A percentile compares a stretch with the other conserved stretches of the same genome.
phyloP scores from a whole-genome alignment of 2,329 filamentous ascomycete genomes.

The Aureobasidium musti region DNA sequence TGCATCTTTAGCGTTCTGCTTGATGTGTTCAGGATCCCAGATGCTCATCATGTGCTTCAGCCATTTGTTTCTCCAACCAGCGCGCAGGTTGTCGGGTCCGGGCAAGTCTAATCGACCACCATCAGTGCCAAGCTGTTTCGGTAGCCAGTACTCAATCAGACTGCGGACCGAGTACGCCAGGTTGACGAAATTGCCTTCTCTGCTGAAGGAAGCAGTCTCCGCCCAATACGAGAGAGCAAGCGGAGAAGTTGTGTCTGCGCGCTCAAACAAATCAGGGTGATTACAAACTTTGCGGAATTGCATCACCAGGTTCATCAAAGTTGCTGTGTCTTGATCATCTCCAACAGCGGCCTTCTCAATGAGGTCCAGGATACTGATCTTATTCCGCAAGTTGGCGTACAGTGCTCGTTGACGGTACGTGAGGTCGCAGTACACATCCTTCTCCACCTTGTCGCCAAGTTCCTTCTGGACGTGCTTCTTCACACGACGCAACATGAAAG shows the following conservation, averaged over 20 bases:
- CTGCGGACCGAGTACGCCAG: conserved; percentile 88
- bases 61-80: conserved; percentile 78
- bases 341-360: conserved; percentile 96
- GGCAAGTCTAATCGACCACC: conserved; percentile 74
- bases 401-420: conserved; percentile 94
- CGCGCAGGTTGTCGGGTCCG: conserved; percentile 69
- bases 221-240: conserved; percentile 84
- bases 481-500: conserved; percentile 98
- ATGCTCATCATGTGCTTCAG: conserved; percentile 84
- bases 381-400: conserved; percentile 89
- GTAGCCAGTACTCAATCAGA: conserved; percentile 79
- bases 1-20: conserved; percentile 60
- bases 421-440: conserved; percentile 93
- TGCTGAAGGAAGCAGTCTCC: conserved; percentile 91
- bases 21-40: conserved; percentile 79
- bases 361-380: conserved; percentile 98
- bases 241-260: conserved; percentile 86
- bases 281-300: conserved; percentile 99
- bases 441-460: conserved; percentile 96
- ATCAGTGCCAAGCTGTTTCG: conserved; percentile 78
- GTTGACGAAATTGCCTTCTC: conserved; percentile 77
- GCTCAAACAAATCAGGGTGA: conserved; percentile 94
- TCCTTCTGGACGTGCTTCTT: conserved; percentile 99
- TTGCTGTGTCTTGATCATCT: conserved; percentile 92
- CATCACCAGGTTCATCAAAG: conserved; percentile 99